phyloP scores from a whole-genome alignment of 345 rosid species.

The Salix caprea region DNA sequence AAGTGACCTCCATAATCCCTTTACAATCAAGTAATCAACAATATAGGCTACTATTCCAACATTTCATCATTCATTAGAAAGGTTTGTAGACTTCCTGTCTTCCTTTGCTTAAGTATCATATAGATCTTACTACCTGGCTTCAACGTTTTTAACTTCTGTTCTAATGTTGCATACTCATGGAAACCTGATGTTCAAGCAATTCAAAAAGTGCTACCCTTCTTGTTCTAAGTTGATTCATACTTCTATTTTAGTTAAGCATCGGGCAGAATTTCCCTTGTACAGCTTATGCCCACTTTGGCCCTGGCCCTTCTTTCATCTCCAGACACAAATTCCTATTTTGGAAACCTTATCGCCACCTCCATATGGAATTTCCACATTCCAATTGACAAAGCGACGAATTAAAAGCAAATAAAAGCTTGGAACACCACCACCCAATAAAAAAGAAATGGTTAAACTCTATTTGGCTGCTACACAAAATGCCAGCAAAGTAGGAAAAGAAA shows the following conservation, averaged over 20 bases:
- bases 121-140: background rate
- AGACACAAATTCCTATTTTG: background rate
- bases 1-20: background rate
- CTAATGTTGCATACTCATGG: background rate
- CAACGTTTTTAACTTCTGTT: background rate
- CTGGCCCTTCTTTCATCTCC: conserved; percentile 3
- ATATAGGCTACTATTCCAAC: background rate
- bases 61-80: background rate
- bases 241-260: conserved; percentile 11
- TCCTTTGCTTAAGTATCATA: background rate
- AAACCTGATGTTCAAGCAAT: conserved; percentile 3
- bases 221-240: conserved; percentile 9
- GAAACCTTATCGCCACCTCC: background rate
- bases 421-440: background rate
- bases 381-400: background rate
- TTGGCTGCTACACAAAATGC: background rate
- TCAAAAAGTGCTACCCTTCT: conserved; percentile 1
- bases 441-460: background rate
- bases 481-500: background rate
- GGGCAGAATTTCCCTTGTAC: background rate
- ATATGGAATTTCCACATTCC: background rate
- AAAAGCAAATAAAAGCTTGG: background rate
- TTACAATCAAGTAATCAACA: background rate
- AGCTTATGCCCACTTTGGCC: background rate
- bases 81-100: background rate